Evolutionary conservation across 2,329 filamentous ascomycete genomes (phyloP).

Genomic region (Trichophyton verrucosum): DNA sequence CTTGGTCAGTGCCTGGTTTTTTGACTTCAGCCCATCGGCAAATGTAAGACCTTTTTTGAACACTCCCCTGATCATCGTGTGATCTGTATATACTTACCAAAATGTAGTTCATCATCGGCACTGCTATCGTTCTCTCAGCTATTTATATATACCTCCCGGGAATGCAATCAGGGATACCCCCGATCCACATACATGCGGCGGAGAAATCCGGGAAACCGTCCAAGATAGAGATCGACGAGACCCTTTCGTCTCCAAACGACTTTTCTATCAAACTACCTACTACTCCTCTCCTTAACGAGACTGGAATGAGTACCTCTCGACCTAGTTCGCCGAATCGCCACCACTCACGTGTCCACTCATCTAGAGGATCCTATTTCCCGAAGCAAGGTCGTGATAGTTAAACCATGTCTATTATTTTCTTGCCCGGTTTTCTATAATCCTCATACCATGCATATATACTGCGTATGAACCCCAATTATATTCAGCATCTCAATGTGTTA

Average conservation of each 20-base stretch:
- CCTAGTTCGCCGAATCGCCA: conserved; percentile 34
- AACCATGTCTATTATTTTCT: not conserved
- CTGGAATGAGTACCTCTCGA: conserved; percentile 41
- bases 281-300: conserved; percentile 38
- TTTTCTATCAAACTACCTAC: conserved; percentile 35
- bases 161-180: conserved; percentile 21
- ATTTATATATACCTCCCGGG: conserved; percentile 62
- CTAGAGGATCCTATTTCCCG: conserved; percentile 29
- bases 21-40: conserved; percentile 61
- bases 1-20: conserved; percentile 71
- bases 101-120: conserved; percentile 66
- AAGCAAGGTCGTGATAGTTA: conserved; percentile 14
- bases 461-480: not conserved
- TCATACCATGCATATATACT: conserved; percentile 1
- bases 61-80: conserved; percentile 2
- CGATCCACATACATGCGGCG: conserved; percentile 52
- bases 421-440: not conserved
- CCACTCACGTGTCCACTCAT: conserved; percentile 31
- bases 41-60: conserved; percentile 44
- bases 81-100: conserved; percentile 3
- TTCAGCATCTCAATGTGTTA: not conserved
- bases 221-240: conserved; percentile 39
- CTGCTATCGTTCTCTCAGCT: conserved; percentile 62
- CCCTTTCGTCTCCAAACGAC: conserved; percentile 31
- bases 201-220: conserved; percentile 45